Base-by-base conservation (phyloP, 2,329 filamentous ascomycete species). In the Lomentospora prolificans region DNA sequence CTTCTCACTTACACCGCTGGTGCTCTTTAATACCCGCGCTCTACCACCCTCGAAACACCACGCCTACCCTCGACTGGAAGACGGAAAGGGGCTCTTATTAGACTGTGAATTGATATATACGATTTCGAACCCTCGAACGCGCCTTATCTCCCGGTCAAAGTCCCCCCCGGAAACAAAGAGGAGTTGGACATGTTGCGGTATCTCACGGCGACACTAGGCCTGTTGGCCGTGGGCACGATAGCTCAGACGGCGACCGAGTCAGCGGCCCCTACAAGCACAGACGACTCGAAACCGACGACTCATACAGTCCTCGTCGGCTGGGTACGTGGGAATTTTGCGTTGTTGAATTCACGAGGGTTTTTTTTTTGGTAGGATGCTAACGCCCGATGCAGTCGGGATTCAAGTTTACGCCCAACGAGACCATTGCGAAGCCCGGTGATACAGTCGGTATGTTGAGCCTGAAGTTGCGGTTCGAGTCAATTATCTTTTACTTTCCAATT, bases 401-500 rank as follows among this genome's bases (percentile, higher is more conserved):
- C 60, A 64, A 66, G 41, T 67, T 70, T 55, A 64, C 63, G 0
- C 67, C 68, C 1, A 56, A 62, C n/a, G 60, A 63, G 39, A 60
- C 65, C 12, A 25, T 60, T n/a, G 68, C 69, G n/a, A 58, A 65
- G 2, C 62, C 76, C 27, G 78, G 78, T 4, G 77, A 80, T 62
- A 67, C 71, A 4, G 69, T 81, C 46, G 65, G 74, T 76, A 61
- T 57, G 67, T 63, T n/a, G 14, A 39, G n/a, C n/a, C n/a, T n/a
- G n/a, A n/a, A n/a, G n/a, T n/a, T 39, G 12, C 2, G 3, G 12
- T n/a, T 39, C 3, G 4, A n/a, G 14, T 12, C 33, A 5, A 17
- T 6, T 1, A 39, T 17, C 33, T 39, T 39, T 36, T 8, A 36
- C 2, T 36, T 4, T 36, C 9, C 9, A 14, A 36, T 36, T n/a